Evolutionary conservation across 805 yeast species (phyloP).

Genomic region (Metschnikowia bowlesiae): DNA sequence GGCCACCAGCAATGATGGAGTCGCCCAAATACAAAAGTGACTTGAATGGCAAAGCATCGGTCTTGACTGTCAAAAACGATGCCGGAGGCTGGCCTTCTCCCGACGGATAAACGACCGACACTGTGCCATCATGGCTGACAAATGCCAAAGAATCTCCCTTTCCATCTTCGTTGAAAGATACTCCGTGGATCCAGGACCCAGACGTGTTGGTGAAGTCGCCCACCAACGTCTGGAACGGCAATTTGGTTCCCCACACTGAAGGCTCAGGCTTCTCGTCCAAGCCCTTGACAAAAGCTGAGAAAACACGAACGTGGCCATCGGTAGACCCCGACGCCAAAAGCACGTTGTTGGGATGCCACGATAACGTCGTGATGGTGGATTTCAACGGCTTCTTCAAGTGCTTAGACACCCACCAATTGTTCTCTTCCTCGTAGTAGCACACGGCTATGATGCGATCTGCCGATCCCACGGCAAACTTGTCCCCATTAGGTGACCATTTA

Average conservation of each 20-base stretch:
- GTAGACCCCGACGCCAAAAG: constrained; percentile 87
- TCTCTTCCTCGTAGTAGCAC: constrained; percentile 92
- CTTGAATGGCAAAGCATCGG: constrained; percentile 75
- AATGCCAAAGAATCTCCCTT: constrained; percentile 60
- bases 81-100: constrained; percentile 62
- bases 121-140: constrained; percentile 82
- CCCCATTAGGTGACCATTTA: constrained; percentile 93
- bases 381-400: constrained; percentile 94
- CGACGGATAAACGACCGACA: constrained; percentile 73
- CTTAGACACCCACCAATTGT: constrained; percentile 99
- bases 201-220: constrained; percentile 68
- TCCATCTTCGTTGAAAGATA: constrained; percentile 76
- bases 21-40: constrained; percentile 68
- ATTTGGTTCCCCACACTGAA: constrained; percentile 87
- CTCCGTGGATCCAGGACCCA: constrained; percentile 91
- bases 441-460: constrained; percentile 92
- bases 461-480: constrained; percentile 94
- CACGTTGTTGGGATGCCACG: constrained; percentile 93
- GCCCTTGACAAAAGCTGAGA: constrained; percentile 84
- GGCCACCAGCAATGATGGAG: constrained; percentile 80
- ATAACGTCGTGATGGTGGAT: constrained; percentile 75
- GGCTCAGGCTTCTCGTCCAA: constrained; percentile 79
- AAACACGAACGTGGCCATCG: constrained; percentile 88
- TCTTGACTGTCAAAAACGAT: constrained; percentile 53
- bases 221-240: constrained; percentile 89